A percentile compares a stretch with the other conserved stretches of the same genome.
Conservation (phyloP, 129 eudicot species). For the Flaveria brownii region DNA sequence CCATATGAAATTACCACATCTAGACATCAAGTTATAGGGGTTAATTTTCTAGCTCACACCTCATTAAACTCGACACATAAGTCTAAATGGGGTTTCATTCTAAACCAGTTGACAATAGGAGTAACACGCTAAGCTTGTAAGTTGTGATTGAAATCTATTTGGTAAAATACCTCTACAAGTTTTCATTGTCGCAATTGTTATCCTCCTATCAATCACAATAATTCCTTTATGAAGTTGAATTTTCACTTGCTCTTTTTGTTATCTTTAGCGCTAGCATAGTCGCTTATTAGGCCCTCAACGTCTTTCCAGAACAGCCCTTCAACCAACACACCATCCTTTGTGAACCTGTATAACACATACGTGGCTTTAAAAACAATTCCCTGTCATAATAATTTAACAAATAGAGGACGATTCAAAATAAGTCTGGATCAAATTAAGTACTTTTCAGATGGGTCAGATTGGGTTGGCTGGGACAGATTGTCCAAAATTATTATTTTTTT, state of each 20-base stretch:
- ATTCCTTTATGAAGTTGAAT: neutral
- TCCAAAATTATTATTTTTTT: neutral
- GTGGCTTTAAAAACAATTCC: neutral
- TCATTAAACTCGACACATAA: neutral
- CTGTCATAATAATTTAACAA: neutral
- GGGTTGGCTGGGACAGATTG: neutral
- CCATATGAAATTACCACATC: neutral
- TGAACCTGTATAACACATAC: conserved; percentile 56
- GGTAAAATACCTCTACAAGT: conserved; percentile 23
- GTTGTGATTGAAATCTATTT: conserved; percentile 1
- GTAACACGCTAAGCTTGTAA: neutral
- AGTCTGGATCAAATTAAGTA: neutral
- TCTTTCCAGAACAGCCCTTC: conserved; percentile 91
- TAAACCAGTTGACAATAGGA: conserved; percentile 3
- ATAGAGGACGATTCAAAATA: neutral
- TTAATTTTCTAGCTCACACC: neutral
- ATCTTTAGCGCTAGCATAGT: conserved; percentile 50
- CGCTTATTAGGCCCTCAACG: conserved; percentile 57
- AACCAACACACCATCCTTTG: conserved; percentile 89
- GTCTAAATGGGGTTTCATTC: neutral
- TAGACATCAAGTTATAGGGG: neutral
- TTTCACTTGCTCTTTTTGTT: conserved; percentile 68
- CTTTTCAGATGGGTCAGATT: neutral
- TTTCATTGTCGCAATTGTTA: conserved; percentile 9
- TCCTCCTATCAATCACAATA: conserved; percentile 30